A percentile compares a stretch with the other conserved stretches of the same genome.
Evolutionary conservation across 345 rosid species (phyloP).

Genomic region (Erucastrum elatum): DNA sequence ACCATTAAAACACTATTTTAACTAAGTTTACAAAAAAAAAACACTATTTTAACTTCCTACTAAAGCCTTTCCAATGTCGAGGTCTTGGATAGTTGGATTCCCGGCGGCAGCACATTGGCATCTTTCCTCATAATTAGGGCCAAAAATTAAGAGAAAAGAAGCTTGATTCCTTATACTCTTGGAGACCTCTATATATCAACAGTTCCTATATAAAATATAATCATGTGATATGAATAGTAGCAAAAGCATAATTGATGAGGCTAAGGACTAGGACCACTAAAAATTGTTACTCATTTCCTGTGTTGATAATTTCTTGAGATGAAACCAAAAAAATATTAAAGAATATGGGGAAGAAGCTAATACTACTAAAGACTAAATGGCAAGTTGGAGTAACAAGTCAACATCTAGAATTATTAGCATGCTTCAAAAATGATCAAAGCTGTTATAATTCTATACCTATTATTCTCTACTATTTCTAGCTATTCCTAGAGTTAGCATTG

Average conservation of each 20-base stretch:
- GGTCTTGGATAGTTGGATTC: slow-evolving; percentile 4
- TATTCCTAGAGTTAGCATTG: slow-evolving; percentile 21
- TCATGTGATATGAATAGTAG: slow-evolving; percentile 31
- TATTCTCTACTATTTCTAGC: slow-evolving; percentile 12
- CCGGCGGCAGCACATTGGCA: slow-evolving; percentile 7
- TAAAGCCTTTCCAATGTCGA: slow-evolving; percentile 11
- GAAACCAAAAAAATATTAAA: slow-evolving; percentile 26
- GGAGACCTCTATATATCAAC: not conserved
- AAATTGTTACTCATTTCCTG: slow-evolving; percentile 40
- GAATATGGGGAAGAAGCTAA: slow-evolving; percentile 12
- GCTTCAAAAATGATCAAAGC: slow-evolving; percentile 36
- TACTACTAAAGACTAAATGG: slow-evolving; percentile 19
- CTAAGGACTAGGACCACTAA: slow-evolving; percentile 39
- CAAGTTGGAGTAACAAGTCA: slow-evolving; percentile 45
- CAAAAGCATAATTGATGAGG: slow-evolving; percentile 31
- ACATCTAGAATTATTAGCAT: slow-evolving; percentile 42
- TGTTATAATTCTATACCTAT: slow-evolving; percentile 30
- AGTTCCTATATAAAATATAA: slow-evolving; percentile 11
- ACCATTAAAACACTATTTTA: not conserved
- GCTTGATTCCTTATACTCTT: not conserved
- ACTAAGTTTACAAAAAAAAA: not conserved
- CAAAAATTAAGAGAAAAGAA: not conserved
- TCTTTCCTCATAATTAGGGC: not conserved
- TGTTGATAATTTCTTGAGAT: slow-evolving; percentile 28
- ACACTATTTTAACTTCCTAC: not conserved